Evolutionary conservation across 2,329 filamentous ascomycete genomes (phyloP).

Genomic region (Helicocarpus griseus): DNA sequence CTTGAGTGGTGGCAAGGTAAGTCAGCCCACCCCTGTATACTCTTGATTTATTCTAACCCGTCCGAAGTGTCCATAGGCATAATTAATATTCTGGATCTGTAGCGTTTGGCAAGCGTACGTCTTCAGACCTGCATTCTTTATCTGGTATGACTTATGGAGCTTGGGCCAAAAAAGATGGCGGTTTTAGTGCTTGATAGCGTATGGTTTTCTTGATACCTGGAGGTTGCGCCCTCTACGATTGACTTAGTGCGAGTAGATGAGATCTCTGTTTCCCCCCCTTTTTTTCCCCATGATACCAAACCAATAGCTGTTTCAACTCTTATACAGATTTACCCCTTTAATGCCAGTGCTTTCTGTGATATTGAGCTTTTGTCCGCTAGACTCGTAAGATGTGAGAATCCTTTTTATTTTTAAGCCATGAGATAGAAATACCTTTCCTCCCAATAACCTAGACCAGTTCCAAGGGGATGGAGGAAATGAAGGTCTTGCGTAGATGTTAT

Average conservation of each 20-base stretch:
- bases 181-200: conserved; percentile 1
- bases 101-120: not conserved
- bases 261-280: not conserved
- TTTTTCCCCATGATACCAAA: conserved; percentile 1
- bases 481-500: too few relatives aligned
- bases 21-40: not conserved
- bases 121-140: not conserved
- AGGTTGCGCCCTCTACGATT: not conserved
- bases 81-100: not conserved
- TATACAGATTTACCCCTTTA: not conserved
- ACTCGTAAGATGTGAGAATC: too few relatives aligned
- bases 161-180: not conserved
- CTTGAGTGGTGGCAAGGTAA: not conserved
- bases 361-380: not conserved
- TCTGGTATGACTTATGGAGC: not conserved
- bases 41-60: not conserved
- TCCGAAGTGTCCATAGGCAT: not conserved
- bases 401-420: too few relatives aligned
- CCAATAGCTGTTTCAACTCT: not conserved
- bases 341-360: not conserved
- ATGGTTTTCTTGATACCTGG: conserved; percentile 1
- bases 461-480: too few relatives aligned
- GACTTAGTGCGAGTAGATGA: not conserved
- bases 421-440: too few relatives aligned
- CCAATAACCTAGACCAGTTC: too few relatives aligned